Evolutionary conservation across 2,329 filamentous ascomycete genomes (phyloP), one percentile per base, ranked within the genome.

Genomic region (Amphichorda felina): DNA sequence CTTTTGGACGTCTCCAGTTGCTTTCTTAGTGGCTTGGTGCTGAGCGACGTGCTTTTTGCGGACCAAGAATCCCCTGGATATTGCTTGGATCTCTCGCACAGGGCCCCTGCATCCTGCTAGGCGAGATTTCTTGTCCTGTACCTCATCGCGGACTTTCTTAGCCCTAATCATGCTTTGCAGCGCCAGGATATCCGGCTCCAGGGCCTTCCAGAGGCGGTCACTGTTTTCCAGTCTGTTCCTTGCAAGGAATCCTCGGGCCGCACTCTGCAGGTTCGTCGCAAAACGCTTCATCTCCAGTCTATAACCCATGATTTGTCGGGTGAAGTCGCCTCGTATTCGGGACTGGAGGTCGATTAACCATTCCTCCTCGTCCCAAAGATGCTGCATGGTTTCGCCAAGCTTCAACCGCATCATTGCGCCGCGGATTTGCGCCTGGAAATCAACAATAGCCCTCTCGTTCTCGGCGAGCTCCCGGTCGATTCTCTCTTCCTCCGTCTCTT

Each of bases 401-500:
- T 70, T 70, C 51, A 95, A 68, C 37, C 91, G 75, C 33, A 84
- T 55, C 42, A 93, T 54, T 1, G 88, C 87, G 25, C 89, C 91
- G 38, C 86, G 75, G 8, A 88, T 73, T 53, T 95, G 87, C 26
- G 83, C 77, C 54, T 98, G 93, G 19, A 98, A 67, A 40, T 96
- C 89, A 14, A 76, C 48, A 30, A 96, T 76, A 4, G 67, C 61
- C 0, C 57, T 60, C 53, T 91, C 82, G 40, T 85, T 80, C 47
- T 94, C 87, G 11, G 66, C 70, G 4, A 98, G 60, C 53, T 94
- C 86, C 37, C 87, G 72, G 33, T 88, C 75, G 37, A 91, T 80
- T 30, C 87, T 71, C 48, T 96, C 87, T 49, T 96, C 84, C 47
- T 96, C 89, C 0, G 84, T 87, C 51, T 96, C 91, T 51, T 82